Evolutionary conservation across 2,329 filamentous ascomycete species (phyloP), one percentile per base, ranked within the genome.

Genomic region (Ceratocystis alfenasii): DNA sequence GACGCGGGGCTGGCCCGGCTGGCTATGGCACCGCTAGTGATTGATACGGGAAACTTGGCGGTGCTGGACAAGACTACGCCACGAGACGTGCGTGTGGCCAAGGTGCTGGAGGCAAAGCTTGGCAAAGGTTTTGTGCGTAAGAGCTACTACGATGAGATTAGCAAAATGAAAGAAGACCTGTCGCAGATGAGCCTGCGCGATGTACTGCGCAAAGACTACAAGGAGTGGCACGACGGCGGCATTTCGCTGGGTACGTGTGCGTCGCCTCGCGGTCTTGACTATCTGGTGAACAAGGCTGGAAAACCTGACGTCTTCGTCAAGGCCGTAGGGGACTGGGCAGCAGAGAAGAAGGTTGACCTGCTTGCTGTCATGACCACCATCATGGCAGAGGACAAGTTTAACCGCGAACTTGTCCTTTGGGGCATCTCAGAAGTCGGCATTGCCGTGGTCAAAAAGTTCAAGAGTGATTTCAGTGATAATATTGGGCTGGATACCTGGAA

Each of bases 181-280:
- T 82, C 80, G 2, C 70, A 72, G 0, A 75, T 94, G 59, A 77
- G 75, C 46, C 74, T 90, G 69, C 76, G 80, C 25, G 89, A 92
- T 70, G 81, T 92, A 48, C 75, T 93, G 64, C 80, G 87, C 69
- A 93, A 93, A 74, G 89, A 95, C 75, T 95, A 92, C 76, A 95
- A 95, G 76, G 81, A 88, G 72, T 94, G 89, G 89, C 76, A 76
- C 10, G 83, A 84, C 65, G 76, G 76, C 10, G 76, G 74, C 0
- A 72, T 84, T 46, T 78, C 76, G 20, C 78, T 93, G 3, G 89
- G 89, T n/a, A 83, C 89, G 17, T 68, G 65, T 83, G 83, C 70
- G 83, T 83, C 53, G 78, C 83, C 88, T 2, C 84, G 84, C 69
- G 75, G 80, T n/a, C 74, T 92, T 5, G 74, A 75, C 3, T 88